Conservation (phyloP, 2,329 filamentous ascomycete species). For the Ophiostoma tasmaniense region DNA sequence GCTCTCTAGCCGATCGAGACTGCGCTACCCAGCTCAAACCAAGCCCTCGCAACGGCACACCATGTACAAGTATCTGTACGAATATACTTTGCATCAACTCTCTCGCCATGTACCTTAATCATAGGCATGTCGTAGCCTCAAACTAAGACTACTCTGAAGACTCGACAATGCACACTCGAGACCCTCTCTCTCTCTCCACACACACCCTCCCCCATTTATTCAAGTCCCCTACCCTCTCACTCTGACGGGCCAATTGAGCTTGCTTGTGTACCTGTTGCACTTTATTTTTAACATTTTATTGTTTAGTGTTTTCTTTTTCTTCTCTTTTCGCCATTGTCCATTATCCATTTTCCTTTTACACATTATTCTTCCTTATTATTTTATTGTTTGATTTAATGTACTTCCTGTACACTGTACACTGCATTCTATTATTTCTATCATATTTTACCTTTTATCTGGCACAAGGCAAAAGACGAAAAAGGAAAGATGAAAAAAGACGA, state of each 20-base stretch:
- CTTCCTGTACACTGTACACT: not conserved
- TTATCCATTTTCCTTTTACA: not conserved
- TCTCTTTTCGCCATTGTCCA: not conserved
- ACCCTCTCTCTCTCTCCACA: conserved; percentile 7
- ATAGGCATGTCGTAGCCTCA: conserved; percentile 4
- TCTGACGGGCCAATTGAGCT: not conserved
- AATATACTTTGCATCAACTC: not conserved
- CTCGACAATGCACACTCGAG: not conserved
- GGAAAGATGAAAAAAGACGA: not conserved
- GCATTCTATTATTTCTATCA: not conserved
- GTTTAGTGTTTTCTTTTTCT: not conserved
- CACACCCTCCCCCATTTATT: not conserved
- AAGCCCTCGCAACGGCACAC: not conserved
- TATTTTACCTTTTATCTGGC: conserved; percentile 2
- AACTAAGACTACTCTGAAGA: not conserved
- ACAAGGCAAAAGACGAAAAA: conserved; percentile 6
- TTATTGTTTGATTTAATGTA: not conserved
- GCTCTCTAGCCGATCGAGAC: not conserved
- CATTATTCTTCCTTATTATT: not conserved
- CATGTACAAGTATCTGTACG: not conserved
- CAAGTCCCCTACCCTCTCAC: not conserved
- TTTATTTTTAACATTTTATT: not conserved
- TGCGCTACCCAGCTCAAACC: not conserved
- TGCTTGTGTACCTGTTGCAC: not conserved
- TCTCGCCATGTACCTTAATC: not conserved